Evolutionary conservation across 805 yeast species (phyloP).

Genomic region (Nakazawaea holstii): DNA sequence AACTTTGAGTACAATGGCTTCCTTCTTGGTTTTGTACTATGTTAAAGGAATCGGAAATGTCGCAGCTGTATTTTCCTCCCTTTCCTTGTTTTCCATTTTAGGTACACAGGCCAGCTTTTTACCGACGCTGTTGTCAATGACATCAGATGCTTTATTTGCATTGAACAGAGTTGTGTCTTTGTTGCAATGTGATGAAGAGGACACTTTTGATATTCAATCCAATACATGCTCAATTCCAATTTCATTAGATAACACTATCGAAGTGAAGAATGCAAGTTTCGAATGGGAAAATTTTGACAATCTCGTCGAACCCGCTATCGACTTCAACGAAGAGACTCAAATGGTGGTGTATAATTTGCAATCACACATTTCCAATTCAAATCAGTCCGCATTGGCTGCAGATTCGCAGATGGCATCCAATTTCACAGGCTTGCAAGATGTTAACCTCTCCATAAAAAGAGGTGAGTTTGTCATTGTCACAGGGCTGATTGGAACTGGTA

Average conservation of each 20-base stretch:
- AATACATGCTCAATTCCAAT: neutral
- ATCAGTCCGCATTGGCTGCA: neutral
- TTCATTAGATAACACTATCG: constrained; percentile 36
- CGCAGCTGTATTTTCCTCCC: constrained; percentile 63
- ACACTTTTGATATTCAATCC: neutral
- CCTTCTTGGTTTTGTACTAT: constrained; percentile 33
- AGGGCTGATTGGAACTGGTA: constrained; percentile 77
- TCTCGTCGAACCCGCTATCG: constrained; percentile 2
- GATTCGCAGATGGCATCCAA: neutral
- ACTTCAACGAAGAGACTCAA: neutral
- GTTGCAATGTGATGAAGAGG: constrained; percentile 29
- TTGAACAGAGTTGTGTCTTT: constrained; percentile 47
- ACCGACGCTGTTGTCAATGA: constrained; percentile 62
- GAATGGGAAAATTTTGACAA: constrained; percentile 50
- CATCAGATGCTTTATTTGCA: constrained; percentile 50
- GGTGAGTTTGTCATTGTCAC: constrained; percentile 65
- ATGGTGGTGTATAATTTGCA: neutral
- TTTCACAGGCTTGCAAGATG: constrained; percentile 35
- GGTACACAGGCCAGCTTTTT: constrained; percentile 56
- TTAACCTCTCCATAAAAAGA: constrained; percentile 41
- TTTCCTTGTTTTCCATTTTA: constrained; percentile 59
- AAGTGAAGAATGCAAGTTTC: constrained; percentile 44
- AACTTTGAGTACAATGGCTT: constrained; percentile 61
- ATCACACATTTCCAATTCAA: neutral
- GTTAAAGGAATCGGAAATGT: constrained; percentile 36